Evolutionary conservation across 768 basidiomycete species (phyloP).

Genomic region (Boletus coccyginus): DNA sequence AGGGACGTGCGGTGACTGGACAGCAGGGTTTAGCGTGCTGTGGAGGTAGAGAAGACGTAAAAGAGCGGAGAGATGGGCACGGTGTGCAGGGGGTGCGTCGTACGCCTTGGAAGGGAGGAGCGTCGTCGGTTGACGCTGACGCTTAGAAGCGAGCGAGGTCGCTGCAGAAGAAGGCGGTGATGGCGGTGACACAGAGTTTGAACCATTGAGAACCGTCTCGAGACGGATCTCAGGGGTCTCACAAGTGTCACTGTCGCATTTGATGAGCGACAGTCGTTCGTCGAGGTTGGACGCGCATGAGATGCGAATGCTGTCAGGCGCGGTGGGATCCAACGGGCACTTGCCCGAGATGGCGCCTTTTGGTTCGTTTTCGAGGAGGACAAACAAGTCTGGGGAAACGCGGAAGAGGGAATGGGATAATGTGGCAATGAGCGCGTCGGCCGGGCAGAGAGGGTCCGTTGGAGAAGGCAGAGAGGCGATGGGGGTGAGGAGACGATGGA

Average conservation of each 20-base stretch:
- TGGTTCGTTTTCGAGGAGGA: constrained; percentile 50
- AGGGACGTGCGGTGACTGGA: constrained; percentile 63
- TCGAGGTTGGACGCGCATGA: constrained; percentile 53
- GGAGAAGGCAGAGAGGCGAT: constrained; percentile 45
- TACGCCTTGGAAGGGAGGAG: constrained; percentile 47
- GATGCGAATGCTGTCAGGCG: constrained; percentile 47
- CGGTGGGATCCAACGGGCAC: constrained; percentile 52
- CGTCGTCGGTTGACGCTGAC: constrained; percentile 37
- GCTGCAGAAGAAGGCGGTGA: constrained; percentile 33
- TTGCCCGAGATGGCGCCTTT: constrained; percentile 33
- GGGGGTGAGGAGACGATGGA: constrained; percentile 59
- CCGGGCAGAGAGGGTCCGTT: constrained; percentile 34
- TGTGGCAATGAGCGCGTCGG: constrained; percentile 49
- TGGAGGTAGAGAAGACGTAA: constrained; percentile 73
- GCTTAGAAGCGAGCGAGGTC: constrained; percentile 27
- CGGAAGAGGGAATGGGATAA: constrained; percentile 56
- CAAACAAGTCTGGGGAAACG: constrained; percentile 51
- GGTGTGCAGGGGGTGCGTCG: constrained; percentile 48
- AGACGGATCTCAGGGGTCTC: constrained; percentile 42
- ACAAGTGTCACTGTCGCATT: constrained; percentile 15
- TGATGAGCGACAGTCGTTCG: constrained; percentile 46
- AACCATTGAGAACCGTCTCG: constrained; percentile 27
- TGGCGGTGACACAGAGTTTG: neutral
- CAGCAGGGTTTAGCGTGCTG: constrained; percentile 66
- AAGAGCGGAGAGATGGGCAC: constrained; percentile 59